Percentiles rank a stretch among this genome's conserved stretches.
Evolutionary conservation across 306 rosid genomes (phyloP).

Genomic region (Echinosophora koreensis): DNA sequence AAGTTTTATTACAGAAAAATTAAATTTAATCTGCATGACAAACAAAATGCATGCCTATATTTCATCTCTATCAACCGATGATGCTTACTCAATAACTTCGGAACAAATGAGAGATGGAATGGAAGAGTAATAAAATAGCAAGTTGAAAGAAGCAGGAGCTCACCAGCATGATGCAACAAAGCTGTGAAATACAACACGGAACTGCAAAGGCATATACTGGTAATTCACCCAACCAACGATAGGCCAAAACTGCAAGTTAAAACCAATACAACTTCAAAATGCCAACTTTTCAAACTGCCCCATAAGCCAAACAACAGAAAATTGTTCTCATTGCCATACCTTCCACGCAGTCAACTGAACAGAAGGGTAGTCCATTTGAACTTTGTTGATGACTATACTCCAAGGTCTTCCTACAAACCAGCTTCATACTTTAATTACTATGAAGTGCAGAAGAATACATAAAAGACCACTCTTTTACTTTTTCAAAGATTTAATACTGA

Average conservation of each 20-base stretch:
- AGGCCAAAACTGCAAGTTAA: slow-evolving; percentile 86
- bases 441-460: slow-evolving; percentile 7
- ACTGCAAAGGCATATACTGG: slow-evolving; percentile 87
- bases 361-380: slow-evolving; percentile 74
- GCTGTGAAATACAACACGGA: slow-evolving; percentile 87
- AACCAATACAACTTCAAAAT: slow-evolving; percentile 28
- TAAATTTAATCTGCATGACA: neutral
- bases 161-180: slow-evolving; percentile 84
- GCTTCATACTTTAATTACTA: slow-evolving; percentile 30
- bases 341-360: slow-evolving; percentile 93
- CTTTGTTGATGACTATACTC: slow-evolving; percentile 66
- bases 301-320: slow-evolving; percentile 19
- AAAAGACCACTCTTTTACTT: neutral
- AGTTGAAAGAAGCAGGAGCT: slow-evolving; percentile 41
- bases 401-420: slow-evolving; percentile 79
- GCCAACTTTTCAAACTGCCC: slow-evolving; percentile 18
- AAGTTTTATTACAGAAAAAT: neutral
- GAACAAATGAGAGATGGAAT: slow-evolving; percentile 4
- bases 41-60: slow-evolving; percentile 6
- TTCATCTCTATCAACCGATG: neutral
- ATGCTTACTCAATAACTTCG: slow-evolving; percentile 20
- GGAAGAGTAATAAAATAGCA: neutral
- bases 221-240: slow-evolving; percentile 93
- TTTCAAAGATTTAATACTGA: neutral
- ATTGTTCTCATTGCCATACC: slow-evolving; percentile 57